phyloP scores from a whole-genome alignment of 2,329 filamentous ascomycete species.

The Blastomyces gilchristii region DNA sequence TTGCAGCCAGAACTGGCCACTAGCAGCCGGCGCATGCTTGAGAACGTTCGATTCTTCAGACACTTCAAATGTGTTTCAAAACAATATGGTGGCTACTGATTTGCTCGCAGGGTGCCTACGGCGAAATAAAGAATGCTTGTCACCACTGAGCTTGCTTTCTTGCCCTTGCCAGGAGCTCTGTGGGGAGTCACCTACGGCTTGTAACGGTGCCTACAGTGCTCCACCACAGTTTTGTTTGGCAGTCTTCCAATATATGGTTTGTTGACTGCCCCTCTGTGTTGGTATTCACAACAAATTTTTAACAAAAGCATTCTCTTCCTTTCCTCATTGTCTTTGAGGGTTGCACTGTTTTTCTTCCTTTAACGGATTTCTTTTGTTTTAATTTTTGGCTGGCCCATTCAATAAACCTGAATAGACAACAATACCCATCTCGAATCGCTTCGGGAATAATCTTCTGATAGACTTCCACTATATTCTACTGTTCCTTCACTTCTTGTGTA shows the following conservation, averaged over 20 bases:
- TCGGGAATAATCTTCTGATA: conserved; percentile 10
- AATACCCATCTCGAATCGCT: conserved; percentile 7
- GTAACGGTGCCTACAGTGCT: neutral
- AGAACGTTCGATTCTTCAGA: conserved; percentile 4
- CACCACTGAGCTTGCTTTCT: neutral
- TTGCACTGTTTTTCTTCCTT: neutral
- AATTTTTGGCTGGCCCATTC: neutral
- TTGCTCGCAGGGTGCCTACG: neutral
- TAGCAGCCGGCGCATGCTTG: neutral
- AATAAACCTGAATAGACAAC: conserved; percentile 8
- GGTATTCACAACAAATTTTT: conserved; percentile 1
- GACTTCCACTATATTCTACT: conserved; percentile 9
- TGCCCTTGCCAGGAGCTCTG: neutral
- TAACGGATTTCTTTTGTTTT: conserved; percentile 9
- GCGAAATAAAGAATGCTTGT: conserved; percentile 2
- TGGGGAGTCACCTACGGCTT: neutral
- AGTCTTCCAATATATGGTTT: conserved; percentile 1
- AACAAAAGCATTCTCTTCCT: conserved; percentile 2
- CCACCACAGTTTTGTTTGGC: neutral
- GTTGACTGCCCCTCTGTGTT: conserved; percentile 1
- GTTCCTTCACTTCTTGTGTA: conserved; percentile 12
- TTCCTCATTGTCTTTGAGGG: conserved; percentile 2
- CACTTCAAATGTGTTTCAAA: conserved; percentile 2
- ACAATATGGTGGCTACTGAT: neutral
- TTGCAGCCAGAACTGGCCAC: neutral